These are phyloP conservation scores for Yarrowia bubula DNA, from an alignment of 805 yeast genomes.

Conservation along the genomic window DNA sequence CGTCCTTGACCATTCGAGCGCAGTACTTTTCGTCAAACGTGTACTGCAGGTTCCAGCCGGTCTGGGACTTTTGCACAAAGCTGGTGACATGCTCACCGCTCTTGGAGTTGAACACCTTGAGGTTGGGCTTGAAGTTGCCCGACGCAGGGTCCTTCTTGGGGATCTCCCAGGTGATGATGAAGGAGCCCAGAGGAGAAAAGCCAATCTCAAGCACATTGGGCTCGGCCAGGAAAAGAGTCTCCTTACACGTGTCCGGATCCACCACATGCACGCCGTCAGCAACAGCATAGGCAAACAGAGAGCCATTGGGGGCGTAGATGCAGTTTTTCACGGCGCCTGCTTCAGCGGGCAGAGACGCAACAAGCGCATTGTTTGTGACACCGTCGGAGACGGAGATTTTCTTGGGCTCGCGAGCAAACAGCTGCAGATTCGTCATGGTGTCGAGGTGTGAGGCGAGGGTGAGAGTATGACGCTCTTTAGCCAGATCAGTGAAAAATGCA, in stretches of 20 bases:
- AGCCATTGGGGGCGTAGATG: conserved; percentile 65
- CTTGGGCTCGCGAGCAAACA: conserved; percentile 25
- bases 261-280: conserved; percentile 49
- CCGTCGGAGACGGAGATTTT: conserved; percentile 22
- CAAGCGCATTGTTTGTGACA: conserved; percentile 14
- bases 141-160: conserved; percentile 63
- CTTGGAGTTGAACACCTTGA: conserved; percentile 65
- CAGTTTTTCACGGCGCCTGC: conserved; percentile 50
- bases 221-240: conserved; percentile 50
- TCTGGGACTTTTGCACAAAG: conserved; percentile 77
- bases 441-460: background rate
- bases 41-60: conserved; percentile 88
- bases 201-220: conserved; percentile 74
- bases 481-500: conserved; percentile 14
- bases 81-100: conserved; percentile 52
- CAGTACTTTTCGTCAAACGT: conserved; percentile 73
- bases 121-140: conserved; percentile 76
- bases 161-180: conserved; percentile 84
- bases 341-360: background rate
- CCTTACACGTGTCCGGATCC: conserved; percentile 53
- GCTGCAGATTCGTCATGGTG: conserved; percentile 8
- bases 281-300: conserved; percentile 70
- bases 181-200: conserved; percentile 87
- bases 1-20: conserved; percentile 59
- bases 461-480: background rate